Evolutionary conservation across 768 basidiomycete species (phyloP).

Genomic region (Holtermannia corniformis): DNA sequence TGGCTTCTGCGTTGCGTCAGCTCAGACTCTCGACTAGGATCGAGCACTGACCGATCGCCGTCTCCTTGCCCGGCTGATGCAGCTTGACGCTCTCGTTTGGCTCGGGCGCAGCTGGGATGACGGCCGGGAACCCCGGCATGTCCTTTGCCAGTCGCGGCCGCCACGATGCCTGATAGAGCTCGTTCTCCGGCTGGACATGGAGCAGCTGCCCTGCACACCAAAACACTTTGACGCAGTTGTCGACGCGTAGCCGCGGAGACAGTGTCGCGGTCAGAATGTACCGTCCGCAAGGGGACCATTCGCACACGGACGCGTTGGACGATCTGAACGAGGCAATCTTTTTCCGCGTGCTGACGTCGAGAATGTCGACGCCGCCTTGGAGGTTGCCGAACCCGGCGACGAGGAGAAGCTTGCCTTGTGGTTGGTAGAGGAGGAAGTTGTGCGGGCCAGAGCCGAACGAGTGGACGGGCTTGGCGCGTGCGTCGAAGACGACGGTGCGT

Average conservation of each 20-base stretch:
- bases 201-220: slow-evolving; percentile 82
- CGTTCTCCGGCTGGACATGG: slow-evolving; percentile 70
- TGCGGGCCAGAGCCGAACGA: slow-evolving; percentile 83
- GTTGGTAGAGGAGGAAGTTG: slow-evolving; percentile 91
- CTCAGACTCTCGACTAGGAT: neutral
- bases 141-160: slow-evolving; percentile 9
- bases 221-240: slow-evolving; percentile 95
- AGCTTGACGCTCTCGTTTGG: slow-evolving; percentile 28
- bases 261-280: slow-evolving; percentile 90
- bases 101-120: slow-evolving; percentile 23
- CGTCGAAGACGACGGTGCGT: slow-evolving; percentile 82
- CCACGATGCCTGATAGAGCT: slow-evolving; percentile 64
- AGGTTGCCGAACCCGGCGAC: slow-evolving; percentile 95
- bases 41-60: neutral
- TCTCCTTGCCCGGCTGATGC: slow-evolving; percentile 26
- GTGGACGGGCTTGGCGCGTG: slow-evolving; percentile 73
- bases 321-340: slow-evolving; percentile 67
- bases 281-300: slow-evolving; percentile 90
- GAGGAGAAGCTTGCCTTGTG: slow-evolving; percentile 75
- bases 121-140: slow-evolving; percentile 21
- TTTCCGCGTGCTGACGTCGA: slow-evolving; percentile 73
- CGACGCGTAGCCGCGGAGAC: slow-evolving; percentile 89
- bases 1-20: slow-evolving; percentile 43
- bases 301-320: slow-evolving; percentile 85
- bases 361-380: slow-evolving; percentile 84